Evolutionary conservation across 306 rosid species (phyloP), one percentile per base, ranked within the genome.

Genomic region (Fragaria iinumae): DNA sequence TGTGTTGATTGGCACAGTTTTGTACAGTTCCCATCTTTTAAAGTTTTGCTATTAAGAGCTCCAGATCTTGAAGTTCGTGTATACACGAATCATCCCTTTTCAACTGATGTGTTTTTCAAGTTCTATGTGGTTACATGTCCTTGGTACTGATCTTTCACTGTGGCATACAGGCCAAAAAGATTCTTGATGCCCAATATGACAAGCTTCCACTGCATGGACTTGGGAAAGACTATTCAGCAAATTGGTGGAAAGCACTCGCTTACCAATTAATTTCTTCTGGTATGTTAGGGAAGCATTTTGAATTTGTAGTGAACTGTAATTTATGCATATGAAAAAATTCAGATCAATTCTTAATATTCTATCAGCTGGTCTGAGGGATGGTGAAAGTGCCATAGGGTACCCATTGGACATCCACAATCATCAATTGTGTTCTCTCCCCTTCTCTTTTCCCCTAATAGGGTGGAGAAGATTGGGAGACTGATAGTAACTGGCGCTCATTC

Each of bases 191-290:
- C 76, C 89, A 82, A 72, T 91, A 77, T 78, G 97, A 93, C 83
- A 87, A 80, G 82, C 98, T 93, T 86, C 97, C 98, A 44, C 91
- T 93, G 79, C 97, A 93, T 84, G 98, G 98, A 53, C 89, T 91
- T 71, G 98, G 98, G 76, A 93, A 88, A 80, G 80, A 83, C 53
- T 84, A 88, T 84, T 84, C 90, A 39, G 81, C 96, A 67, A 91
- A 87, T 83, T 93, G 98, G 97, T 93, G 98, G 98, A 93, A 90
- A 86, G 96, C 92, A 69, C 96, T 93, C 8, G 97, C 89, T 67
- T 82, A 78, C 77, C 93, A 88, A 76, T 80, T 91, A 80, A 79
- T 91, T 76, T 84, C 85, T 70, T 81, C 84, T 68, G 98, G 98
- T 93, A 90, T 72, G 49, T 41, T 38, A 74, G 68, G 80, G 76